Percentiles rank a stretch among this genome's conserved stretches.
These are phyloP conservation scores for Sextonia rubra DNA, from an alignment of 164 flowering plant species.

Conservation along the genomic window DNA sequence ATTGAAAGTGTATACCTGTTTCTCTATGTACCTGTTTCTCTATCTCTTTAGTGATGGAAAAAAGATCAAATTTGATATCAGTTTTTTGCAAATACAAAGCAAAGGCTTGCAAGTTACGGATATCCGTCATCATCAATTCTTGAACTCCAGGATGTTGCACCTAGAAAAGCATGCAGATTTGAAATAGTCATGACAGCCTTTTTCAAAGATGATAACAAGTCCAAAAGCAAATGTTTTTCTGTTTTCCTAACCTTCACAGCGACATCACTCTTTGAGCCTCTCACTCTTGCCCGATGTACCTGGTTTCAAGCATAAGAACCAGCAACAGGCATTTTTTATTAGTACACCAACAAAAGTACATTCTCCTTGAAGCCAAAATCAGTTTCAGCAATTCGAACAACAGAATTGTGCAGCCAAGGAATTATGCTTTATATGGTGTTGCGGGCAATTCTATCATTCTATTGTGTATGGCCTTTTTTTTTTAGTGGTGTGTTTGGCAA, in stretches of 20 bases:
- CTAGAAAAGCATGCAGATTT: slow-evolving; percentile 27
- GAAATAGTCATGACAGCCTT: slow-evolving; percentile 2
- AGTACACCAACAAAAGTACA: neutral
- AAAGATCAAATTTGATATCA: slow-evolving; percentile 81
- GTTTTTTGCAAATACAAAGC: slow-evolving; percentile 90
- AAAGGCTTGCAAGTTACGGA: slow-evolving; percentile 86
- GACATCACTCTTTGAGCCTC: slow-evolving; percentile 72
- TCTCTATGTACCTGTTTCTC: slow-evolving; percentile 71
- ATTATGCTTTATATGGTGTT: too few relatives aligned
- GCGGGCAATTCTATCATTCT: too few relatives aligned
- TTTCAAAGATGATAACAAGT: neutral
- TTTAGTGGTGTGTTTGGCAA: too few relatives aligned
- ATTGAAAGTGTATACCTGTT: neutral
- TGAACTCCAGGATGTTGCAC: slow-evolving; percentile 98
- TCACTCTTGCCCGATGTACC: slow-evolving; percentile 92
- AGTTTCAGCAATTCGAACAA: neutral
- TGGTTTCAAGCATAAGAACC: slow-evolving; percentile 23
- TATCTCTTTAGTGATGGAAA: slow-evolving; percentile 87
- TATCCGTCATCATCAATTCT: slow-evolving; percentile 92
- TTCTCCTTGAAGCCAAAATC: neutral
- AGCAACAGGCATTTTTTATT: neutral
- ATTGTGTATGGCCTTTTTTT: too few relatives aligned
- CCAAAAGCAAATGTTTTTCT: neutral
- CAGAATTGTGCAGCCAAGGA: too few relatives aligned
- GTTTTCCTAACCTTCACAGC: slow-evolving; percentile 75